A percentile compares a stretch with the other conserved stretches of the same genome.
These are phyloP conservation scores for Podaxis rugospora DNA, from an alignment of 768 basidiomycete species.

Conservation along the genomic window DNA sequence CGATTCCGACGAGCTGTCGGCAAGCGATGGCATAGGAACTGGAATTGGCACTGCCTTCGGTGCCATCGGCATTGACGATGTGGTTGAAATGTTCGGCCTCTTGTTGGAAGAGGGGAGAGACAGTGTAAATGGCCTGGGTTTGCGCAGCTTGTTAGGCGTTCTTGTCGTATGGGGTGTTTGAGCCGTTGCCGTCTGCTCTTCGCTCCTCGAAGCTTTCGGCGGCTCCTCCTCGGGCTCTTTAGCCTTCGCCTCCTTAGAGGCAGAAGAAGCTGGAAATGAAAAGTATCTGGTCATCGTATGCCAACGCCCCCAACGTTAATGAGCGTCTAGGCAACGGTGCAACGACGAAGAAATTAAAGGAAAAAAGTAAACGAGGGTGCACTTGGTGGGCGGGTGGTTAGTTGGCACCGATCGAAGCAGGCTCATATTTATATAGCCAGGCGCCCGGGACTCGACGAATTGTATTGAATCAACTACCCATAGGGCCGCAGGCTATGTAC, in stretches of 20 bases:
- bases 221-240: neutral
- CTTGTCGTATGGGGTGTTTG: neutral
- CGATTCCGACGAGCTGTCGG: neutral
- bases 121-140: slow-evolving; percentile 5
- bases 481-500: neutral
- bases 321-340: neutral
- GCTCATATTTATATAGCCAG: slow-evolving; percentile 5
- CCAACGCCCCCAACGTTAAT: neutral
- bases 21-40: neutral
- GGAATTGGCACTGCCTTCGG: neutral
- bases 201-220: neutral
- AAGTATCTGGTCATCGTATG: slow-evolving; percentile 1
- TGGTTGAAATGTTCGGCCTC: neutral
- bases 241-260: neutral
- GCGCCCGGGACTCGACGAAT: neutral
- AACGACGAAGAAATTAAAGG: neutral
- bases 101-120: slow-evolving; percentile 7
- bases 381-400: neutral
- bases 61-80: neutral
- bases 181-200: neutral
- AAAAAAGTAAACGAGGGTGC: neutral
- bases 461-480: neutral
- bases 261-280: neutral
- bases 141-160: slow-evolving; percentile 7
- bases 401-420: neutral